Conservation (phyloP, 352 stramenopile species). For the Nothophytophthora sp. region DNA sequence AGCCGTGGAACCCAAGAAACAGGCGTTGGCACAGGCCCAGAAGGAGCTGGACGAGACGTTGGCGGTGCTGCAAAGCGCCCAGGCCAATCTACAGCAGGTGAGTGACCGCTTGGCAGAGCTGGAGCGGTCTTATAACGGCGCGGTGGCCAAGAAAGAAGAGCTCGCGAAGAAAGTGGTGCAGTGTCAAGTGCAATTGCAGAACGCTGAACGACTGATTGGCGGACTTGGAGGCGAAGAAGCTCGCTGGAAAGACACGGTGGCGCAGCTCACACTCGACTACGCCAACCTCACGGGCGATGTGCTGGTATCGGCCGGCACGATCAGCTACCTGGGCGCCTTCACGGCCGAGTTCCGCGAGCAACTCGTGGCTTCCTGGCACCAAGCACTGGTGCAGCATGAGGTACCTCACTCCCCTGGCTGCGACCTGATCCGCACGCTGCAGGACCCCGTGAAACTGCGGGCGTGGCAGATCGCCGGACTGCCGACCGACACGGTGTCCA, state of each 20-base stretch:
- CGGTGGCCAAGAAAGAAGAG: constrained; percentile 91
- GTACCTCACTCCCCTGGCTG: constrained; percentile 85
- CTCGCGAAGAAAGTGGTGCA: constrained; percentile 88
- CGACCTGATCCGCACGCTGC: constrained; percentile 83
- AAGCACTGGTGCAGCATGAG: constrained; percentile 52
- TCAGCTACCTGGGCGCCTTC: constrained; percentile 89
- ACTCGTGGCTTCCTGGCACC: constrained; percentile 66
- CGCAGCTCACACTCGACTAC: constrained; percentile 74
- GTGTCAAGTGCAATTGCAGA: constrained; percentile 90
- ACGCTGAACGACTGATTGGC: constrained; percentile 85
- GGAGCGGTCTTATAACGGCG: constrained; percentile 83
- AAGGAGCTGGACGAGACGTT: constrained; percentile 88
- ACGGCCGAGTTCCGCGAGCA: constrained; percentile 84
- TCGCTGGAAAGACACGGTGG: constrained; percentile 84
- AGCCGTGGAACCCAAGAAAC: constrained; percentile 92
- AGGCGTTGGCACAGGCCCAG: constrained; percentile 84
- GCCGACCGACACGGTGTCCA: constrained; percentile 89
- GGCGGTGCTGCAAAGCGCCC: constrained; percentile 75
- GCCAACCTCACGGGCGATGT: constrained; percentile 85
- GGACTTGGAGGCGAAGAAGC: constrained; percentile 84
- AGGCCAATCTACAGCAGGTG: constrained; percentile 83
- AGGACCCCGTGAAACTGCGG: constrained; percentile 88
- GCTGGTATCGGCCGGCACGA: constrained; percentile 82
- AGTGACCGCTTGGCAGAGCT: constrained; percentile 84
- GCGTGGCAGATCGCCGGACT: constrained; percentile 89